Evolutionary conservation across 2,329 filamentous ascomycete species (phyloP), one percentile per base, ranked within the genome.

Genomic region (Colletotrichum truncatum): DNA sequence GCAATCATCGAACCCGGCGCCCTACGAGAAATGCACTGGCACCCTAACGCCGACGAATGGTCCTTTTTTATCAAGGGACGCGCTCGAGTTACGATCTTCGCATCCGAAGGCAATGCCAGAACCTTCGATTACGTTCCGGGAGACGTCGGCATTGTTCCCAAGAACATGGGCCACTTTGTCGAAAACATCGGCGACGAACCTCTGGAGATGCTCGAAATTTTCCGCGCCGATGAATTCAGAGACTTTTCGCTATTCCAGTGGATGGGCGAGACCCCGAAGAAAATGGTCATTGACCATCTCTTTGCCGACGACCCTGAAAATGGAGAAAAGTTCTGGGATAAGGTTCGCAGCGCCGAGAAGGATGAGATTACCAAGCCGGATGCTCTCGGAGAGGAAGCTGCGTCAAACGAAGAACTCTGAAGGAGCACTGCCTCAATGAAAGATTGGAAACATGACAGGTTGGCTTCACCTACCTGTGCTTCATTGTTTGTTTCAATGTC

Each of bases 21-120:
- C 0, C 81, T 94, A 73, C 86, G 91, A 6, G 91, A 93, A 78
- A 93, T 94, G 84, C 92, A 94, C 80, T 94, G 92, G 92, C 92
- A 94, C 73, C 91, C 91, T 0, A 89, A 87, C 43, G 91, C 91
- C 8, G 92, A 94, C 71, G 91, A 94, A 75, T 94, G 91, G 91
- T 91, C 88, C 6, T 94, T 92, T 77, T 93, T 94, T 80, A 87
- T 94, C 73, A 80, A 81, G 32, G 92, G 92, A 0, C 87, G 87
- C 38, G 92, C 90, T 0, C 86, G 92, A 26, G 87, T 93, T 14
- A 94, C 91, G 9, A 86, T 94, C 68, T 94, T 94, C 72, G 90
- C 87, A 0, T 85, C 91, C 1, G 86, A 91, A 70, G 87, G 89
- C 18, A 87, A 81, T 18, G 91, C 91, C 0, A 83, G 91, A 16